Evolutionary conservation across 2,329 filamentous ascomycete genomes (phyloP).

Genomic region (Lecanicillium sp.): DNA sequence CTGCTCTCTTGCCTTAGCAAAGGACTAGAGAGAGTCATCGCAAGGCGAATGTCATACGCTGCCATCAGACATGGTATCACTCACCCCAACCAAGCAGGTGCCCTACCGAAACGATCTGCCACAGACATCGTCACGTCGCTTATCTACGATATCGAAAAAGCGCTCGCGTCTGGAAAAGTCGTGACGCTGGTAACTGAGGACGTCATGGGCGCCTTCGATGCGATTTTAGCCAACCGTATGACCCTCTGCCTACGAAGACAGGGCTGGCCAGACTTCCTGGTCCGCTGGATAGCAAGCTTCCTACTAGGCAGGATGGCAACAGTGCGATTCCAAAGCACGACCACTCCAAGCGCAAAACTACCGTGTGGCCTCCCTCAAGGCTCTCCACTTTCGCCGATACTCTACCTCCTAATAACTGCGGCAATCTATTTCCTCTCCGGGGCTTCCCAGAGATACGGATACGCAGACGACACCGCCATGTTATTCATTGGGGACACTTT

Average conservation of each 20-base stretch:
- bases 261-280: constrained; percentile 2
- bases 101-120: constrained; percentile 15
- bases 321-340: constrained; percentile 2
- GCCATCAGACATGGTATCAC: constrained; percentile 14
- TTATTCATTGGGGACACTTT: constrained; percentile 10
- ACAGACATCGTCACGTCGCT: constrained; percentile 13
- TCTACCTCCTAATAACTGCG: constrained; percentile 5
- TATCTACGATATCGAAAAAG: constrained; percentile 13
- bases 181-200: constrained; percentile 7
- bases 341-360: constrained; percentile 1
- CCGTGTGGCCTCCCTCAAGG: constrained; percentile 3
- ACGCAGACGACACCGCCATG: constrained; percentile 14
- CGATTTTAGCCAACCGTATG: constrained; percentile 4
- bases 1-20: constrained; percentile 19
- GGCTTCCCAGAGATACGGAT: too few relatives aligned
- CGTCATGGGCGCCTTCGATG: constrained; percentile 7
- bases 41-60: constrained; percentile 13
- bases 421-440: constrained; percentile 7
- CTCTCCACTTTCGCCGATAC: constrained; percentile 7
- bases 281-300: constrained; percentile 5
- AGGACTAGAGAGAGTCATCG: constrained; percentile 17
- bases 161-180: constrained; percentile 5
- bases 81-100: constrained; percentile 12
- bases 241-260: constrained; percentile 2
- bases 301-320: constrained; percentile 1